Evolutionary conservation across 2,329 filamentous ascomycete species (phyloP).

Genomic region (Fusarium vanettenii): DNA sequence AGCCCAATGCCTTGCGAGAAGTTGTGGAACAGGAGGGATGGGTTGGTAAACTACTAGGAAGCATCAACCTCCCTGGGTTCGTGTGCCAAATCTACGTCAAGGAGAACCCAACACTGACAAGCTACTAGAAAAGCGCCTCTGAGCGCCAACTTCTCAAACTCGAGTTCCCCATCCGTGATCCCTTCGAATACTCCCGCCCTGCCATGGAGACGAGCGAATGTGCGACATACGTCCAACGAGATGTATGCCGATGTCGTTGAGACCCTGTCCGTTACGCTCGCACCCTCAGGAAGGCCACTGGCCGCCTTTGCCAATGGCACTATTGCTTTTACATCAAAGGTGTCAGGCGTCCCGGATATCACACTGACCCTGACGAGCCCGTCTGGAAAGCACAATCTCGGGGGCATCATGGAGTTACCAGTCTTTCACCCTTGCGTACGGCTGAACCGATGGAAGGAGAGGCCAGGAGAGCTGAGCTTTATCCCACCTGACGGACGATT

Average conservation of each 20-base stretch:
- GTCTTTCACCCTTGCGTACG: conserved; percentile 97
- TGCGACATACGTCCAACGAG: conserved; percentile 96
- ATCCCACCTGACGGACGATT: conserved; percentile 95
- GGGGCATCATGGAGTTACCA: conserved; percentile 82
- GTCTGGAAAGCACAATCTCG: conserved; percentile 81
- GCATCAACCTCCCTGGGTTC: conserved; percentile 84
- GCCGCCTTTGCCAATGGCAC: conserved; percentile 91
- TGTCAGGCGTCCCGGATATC: conserved; percentile 95
- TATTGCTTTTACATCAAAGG: conserved; percentile 94
- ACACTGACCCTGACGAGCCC: conserved; percentile 82
- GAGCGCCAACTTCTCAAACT: conserved; percentile 51
- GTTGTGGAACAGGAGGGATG: conserved; percentile 91
- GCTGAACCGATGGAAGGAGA: conserved; percentile 88
- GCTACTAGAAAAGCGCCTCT: conserved; percentile 54
- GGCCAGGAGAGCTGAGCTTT: conserved; percentile 92
- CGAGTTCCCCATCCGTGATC: conserved; percentile 54
- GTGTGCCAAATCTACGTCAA: conserved; percentile 18
- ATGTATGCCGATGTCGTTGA: conserved; percentile 97
- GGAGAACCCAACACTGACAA: conserved; percentile 15
- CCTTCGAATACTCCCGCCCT: conserved; percentile 66
- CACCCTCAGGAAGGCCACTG: conserved; percentile 88
- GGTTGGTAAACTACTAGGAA: conserved; percentile 88
- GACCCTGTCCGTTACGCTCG: conserved; percentile 86
- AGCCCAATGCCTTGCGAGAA: conserved; percentile 92
- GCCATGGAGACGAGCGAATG: conserved; percentile 91